phyloP scores from a whole-genome alignment of 2,329 filamentous ascomycete species.

The Alternaria arborescens region DNA sequence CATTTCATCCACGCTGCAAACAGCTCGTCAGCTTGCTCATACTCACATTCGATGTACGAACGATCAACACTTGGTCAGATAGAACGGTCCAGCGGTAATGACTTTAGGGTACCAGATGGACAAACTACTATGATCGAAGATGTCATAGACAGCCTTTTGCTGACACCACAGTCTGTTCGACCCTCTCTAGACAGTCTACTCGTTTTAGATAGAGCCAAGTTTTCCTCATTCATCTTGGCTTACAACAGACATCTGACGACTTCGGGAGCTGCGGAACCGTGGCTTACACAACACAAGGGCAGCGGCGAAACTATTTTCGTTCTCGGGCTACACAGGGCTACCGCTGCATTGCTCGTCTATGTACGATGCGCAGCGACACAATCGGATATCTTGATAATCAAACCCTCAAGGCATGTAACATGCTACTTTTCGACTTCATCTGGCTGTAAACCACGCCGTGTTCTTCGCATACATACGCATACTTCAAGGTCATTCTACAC shows the following conservation, averaged over 20 bases:
- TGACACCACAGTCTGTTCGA: not conserved
- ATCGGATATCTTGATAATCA: not conserved
- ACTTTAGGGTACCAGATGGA: not conserved
- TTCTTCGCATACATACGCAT: not conserved
- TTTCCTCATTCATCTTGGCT: not conserved
- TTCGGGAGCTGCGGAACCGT: not conserved
- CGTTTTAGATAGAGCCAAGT: not conserved
- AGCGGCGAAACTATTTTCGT: not conserved
- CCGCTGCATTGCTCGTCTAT: not conserved
- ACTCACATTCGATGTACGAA: not conserved
- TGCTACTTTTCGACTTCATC: not conserved
- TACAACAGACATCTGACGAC: not conserved
- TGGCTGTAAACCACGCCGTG: too few relatives aligned
- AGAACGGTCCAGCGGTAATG: too few relatives aligned
- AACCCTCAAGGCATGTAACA: not conserved
- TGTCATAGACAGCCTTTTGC: not conserved
- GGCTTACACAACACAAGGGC: not conserved
- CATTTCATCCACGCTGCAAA: not conserved
- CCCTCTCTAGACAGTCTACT: not conserved
- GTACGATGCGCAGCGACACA: not conserved
- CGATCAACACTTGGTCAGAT: not conserved
- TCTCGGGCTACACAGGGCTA: not conserved
- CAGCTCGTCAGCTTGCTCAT: not conserved
- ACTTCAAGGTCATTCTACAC: not conserved
- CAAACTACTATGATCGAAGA: not conserved